Evolutionary conservation across 768 basidiomycete genomes (phyloP), one percentile per base, ranked within the genome.

Genomic region (Pleurotus cornucopiae): DNA sequence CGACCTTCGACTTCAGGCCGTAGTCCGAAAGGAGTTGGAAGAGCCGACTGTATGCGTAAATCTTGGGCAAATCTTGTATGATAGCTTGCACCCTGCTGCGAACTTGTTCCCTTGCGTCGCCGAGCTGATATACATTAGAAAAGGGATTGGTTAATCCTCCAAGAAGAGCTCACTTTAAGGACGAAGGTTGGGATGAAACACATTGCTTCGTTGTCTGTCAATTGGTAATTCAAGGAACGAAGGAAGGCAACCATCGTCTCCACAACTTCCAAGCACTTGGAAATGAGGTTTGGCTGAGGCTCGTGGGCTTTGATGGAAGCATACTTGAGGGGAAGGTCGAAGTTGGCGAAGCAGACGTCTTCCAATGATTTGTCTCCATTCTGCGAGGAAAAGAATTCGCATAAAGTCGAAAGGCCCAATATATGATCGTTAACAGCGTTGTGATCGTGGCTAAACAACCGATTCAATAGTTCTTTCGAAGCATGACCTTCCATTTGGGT

Each of bases 381-480:
- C 23, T 81, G 75, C 48, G 73, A 73, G 49, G 81, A 68, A 69
- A 85, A 94, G 65, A 92, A 88, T 1, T 95, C 91, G 53, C 84
- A 80, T 18, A 98, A 76, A 48, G 73, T 77, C 5, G 80, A 75
- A 52, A 98, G 70, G 5, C 90, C 96, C n/a, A 76, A 75, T 53
- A 96, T 79, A 64, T 90, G 86, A 67, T 98, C 97, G 63, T 93
- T 95, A 60, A 98, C 88, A 5, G 94, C 92, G 61, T 89, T 91
- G 68, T 98, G 97, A 63, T 97, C 97, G 58, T 89, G 91, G 65
- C 96, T 98, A 75, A 98, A 99, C 25, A 99, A 76, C 25, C 83
- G 83, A 4, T 81, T 70, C 11, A 89, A 69, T 2, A 98, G 71
- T 2, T 94, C 89, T 58, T 87, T 85, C 2, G 89, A 88, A 5